Conservation (phyloP, 805 yeast genomes). For the Candida xiaguanensis region DNA sequence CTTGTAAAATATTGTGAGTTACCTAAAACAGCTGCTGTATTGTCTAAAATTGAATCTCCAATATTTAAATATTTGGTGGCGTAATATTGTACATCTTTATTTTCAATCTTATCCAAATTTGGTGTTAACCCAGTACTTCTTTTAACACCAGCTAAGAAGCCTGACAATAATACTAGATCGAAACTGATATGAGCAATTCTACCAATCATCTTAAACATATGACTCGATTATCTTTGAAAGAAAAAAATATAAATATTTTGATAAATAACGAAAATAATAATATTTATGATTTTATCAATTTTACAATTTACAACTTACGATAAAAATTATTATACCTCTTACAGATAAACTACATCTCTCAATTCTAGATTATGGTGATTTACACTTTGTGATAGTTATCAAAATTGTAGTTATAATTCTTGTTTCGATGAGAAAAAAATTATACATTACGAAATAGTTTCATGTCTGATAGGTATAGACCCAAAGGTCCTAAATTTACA, state of each 20-base stretch:
- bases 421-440: slow-evolving; percentile 1
- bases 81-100: slow-evolving; percentile 46
- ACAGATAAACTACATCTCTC: neutral
- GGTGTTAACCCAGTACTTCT: slow-evolving; percentile 67
- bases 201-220: slow-evolving; percentile 31
- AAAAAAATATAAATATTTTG: neutral
- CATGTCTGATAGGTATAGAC: slow-evolving; percentile 36
- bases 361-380: too few relatives aligned
- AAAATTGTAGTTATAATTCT: too few relatives aligned
- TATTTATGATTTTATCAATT: neutral
- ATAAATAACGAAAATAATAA: neutral
- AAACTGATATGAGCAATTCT: slow-evolving; percentile 54
- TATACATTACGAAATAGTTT: neutral
- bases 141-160: slow-evolving; percentile 68
- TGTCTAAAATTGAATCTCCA: slow-evolving; percentile 84
- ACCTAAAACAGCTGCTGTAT: slow-evolving; percentile 63
- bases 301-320: too few relatives aligned
- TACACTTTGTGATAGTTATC: too few relatives aligned
- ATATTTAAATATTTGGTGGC: slow-evolving; percentile 65
- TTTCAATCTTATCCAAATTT: slow-evolving; percentile 44
- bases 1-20: slow-evolving; percentile 72
- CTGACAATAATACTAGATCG: slow-evolving; percentile 61
- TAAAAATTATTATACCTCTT: too few relatives aligned
- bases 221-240: neutral
- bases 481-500: slow-evolving; percentile 20